These are phyloP conservation scores for Plectosphaerella cucumerina DNA, from an alignment of 2,329 filamentous ascomycete genomes.

Conservation along the genomic window DNA sequence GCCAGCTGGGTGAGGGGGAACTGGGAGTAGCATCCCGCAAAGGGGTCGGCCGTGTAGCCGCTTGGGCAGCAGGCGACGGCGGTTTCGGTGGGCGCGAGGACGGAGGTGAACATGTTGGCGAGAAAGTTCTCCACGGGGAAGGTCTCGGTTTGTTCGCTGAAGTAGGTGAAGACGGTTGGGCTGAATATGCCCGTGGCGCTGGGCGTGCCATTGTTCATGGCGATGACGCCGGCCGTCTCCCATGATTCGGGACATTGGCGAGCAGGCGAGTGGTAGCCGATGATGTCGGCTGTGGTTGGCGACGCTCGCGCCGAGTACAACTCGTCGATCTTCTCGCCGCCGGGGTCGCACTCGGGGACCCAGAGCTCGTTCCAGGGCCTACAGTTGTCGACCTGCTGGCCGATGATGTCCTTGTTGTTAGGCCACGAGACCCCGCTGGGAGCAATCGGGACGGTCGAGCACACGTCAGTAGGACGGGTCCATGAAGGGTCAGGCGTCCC, in stretches of 20 bases:
- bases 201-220: neutral
- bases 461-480: too few relatives aligned
- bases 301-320: neutral
- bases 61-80: neutral
- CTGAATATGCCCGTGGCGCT: neutral
- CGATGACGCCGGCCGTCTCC: neutral
- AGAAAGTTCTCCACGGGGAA: neutral
- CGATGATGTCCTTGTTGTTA: too few relatives aligned
- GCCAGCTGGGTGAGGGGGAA: neutral
- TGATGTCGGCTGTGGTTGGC: neutral
- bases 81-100: neutral
- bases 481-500: too few relatives aligned
- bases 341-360: too few relatives aligned
- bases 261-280: neutral
- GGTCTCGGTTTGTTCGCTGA: neutral
- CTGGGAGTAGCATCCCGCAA: neutral
- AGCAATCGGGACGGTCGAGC: too few relatives aligned
- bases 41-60: neutral
- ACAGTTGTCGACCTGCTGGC: too few relatives aligned
- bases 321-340: too few relatives aligned
- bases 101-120: neutral
- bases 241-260: slow-evolving; percentile 1
- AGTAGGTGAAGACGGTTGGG: neutral
- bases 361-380: too few relatives aligned
- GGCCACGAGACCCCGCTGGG: too few relatives aligned